phyloP scores from a whole-genome alignment of 257 asterid genomes.

The Solanum acaule region DNA sequence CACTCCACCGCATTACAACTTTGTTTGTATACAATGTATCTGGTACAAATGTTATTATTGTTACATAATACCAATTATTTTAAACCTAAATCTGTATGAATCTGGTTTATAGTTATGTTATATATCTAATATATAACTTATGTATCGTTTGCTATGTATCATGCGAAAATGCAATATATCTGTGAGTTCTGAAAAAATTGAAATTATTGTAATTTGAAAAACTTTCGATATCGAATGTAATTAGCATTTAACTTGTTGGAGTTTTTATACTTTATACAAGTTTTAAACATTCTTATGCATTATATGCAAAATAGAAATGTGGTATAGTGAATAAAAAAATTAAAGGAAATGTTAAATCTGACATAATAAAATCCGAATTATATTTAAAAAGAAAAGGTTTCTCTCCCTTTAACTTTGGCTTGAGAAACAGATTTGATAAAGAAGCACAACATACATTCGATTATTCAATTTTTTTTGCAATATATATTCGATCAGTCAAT shows the following conservation, averaged over 20 bases:
- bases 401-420: not conserved
- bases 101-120: no score
- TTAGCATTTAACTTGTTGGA: not conserved
- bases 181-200: not conserved
- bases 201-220: no score
- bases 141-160: not conserved
- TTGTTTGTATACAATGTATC: not conserved
- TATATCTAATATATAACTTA: not conserved
- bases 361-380: not conserved
- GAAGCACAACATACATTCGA: not conserved
- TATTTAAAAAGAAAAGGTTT: not conserved
- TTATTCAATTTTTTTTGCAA: not conserved
- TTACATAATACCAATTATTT: not conserved
- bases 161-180: no score
- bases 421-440: not conserved
- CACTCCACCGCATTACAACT: not conserved
- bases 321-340: not conserved
- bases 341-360: not conserved
- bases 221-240: no score
- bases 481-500: not conserved
- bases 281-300: not conserved
- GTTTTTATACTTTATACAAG: not conserved
- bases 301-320: not conserved
- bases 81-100: not conserved
- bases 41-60: no score